A percentile compares a stretch with the other conserved stretches of the same genome.
Conservation (phyloP, 345 rosid genomes). For the Populus alba region DNA sequence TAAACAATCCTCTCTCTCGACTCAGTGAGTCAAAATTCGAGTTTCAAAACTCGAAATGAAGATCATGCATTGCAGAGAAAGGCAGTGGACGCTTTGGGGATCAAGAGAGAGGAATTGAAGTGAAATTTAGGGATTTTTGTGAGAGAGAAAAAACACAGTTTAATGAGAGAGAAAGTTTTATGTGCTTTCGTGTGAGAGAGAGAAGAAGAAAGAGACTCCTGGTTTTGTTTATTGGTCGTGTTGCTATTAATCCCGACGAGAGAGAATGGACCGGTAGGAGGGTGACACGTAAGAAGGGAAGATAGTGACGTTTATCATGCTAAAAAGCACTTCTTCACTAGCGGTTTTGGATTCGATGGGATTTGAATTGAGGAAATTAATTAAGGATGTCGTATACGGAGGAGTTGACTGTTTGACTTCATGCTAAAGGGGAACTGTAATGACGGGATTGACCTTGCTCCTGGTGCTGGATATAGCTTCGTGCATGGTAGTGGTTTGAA, state of each 20-base stretch:
- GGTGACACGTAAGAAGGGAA: conserved; percentile 39
- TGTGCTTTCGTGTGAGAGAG: conserved; percentile 4
- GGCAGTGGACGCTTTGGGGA: conserved; percentile 22
- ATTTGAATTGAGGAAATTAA: no score
- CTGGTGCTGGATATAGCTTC: no score
- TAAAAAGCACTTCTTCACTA: conserved; percentile 17
- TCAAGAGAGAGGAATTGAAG: conserved; percentile 18
- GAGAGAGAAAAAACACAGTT: conserved; percentile 46
- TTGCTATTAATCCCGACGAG: conserved; percentile 52
- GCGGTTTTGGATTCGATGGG: conserved; percentile 15
- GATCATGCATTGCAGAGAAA: conserved; percentile 59
- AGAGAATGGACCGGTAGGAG: conserved; percentile 25
- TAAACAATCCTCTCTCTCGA: neutral
- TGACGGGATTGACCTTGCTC: conserved; percentile 25
- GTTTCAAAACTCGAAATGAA: conserved; percentile 33
- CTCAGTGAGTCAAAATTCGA: conserved; percentile 10
- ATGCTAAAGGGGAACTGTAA: neutral
- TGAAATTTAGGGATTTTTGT: conserved; percentile 36
- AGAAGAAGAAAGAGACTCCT: conserved; percentile 39
- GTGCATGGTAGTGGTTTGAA: neutral
- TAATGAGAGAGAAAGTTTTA: conserved; percentile 20
- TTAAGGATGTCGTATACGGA: conserved; percentile 6
- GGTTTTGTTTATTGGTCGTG: conserved; percentile 41
- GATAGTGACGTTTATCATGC: conserved; percentile 12
- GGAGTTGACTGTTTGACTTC: conserved; percentile 61